Evolutionary conservation across 305 asterid species (phyloP).

Genomic region (Lippia alba): DNA sequence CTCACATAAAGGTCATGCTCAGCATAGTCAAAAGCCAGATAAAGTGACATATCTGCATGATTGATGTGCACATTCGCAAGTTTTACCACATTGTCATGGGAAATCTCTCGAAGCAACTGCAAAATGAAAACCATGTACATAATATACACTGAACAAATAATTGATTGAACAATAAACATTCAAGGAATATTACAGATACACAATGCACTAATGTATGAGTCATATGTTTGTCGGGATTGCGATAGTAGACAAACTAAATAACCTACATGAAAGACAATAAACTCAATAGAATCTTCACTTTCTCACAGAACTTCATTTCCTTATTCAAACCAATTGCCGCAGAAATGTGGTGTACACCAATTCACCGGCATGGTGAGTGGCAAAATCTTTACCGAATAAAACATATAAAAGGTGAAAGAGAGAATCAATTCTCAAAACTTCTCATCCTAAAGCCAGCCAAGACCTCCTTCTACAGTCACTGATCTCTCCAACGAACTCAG

Average conservation of each 20-base stretch:
- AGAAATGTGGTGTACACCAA: neutral
- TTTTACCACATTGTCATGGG: conserved; percentile 94
- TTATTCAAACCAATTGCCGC: conserved; percentile 9
- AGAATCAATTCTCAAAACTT: neutral
- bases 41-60: conserved; percentile 92
- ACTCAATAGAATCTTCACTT: neutral
- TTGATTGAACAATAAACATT: conserved; percentile 1
- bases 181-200: neutral
- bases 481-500: too few species aligned
- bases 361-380: conserved; percentile 2
- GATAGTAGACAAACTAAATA: neutral
- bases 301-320: neutral
- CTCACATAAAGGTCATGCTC: conserved; percentile 99
- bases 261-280: neutral
- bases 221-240: neutral
- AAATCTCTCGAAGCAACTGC: conserved; percentile 98
- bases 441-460: neutral
- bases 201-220: conserved; percentile 2
- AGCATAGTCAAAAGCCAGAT: conserved; percentile 96
- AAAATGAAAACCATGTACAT: conserved; percentile 32
- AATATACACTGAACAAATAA: neutral
- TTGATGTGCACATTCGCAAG: conserved; percentile 98
- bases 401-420: neutral
- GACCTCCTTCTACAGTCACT: too few species aligned
- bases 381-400: conserved; percentile 13